Conservation (phyloP, 495 filamentous ascomycete species). For the Penicillium atrosanguineum region DNA sequence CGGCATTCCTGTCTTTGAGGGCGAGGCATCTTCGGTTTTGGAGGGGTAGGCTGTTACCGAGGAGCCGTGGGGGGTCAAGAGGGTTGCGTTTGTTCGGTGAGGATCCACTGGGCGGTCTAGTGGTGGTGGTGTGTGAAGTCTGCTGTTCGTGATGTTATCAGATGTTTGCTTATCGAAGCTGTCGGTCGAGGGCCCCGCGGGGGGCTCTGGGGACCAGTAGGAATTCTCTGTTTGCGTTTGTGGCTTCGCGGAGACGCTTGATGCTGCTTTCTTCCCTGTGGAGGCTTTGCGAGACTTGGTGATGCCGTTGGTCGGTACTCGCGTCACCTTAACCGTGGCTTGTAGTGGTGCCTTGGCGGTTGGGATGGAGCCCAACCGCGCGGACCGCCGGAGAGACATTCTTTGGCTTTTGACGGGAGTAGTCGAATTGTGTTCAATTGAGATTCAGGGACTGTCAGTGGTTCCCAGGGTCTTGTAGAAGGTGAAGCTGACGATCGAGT, state of each 20-base stretch:
- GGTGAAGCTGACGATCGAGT: not conserved
- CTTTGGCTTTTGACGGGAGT: not conserved
- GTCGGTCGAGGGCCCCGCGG: conserved; percentile 2
- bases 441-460: not conserved
- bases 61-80: conserved; percentile 77
- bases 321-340: conserved; percentile 19
- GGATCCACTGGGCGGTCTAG: conserved; percentile 60
- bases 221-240: conserved; percentile 12
- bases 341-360: conserved; percentile 34
- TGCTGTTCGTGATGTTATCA: conserved; percentile 17
- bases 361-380: conserved; percentile 50
- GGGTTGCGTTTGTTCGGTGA: conserved; percentile 68
- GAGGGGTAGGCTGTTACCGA: conserved; percentile 58
- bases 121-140: conserved; percentile 40
- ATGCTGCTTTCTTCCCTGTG: conserved; percentile 14
- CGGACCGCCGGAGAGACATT: conserved; percentile 60
- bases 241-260: conserved; percentile 11
- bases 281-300: conserved; percentile 32
- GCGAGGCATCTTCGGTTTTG: conserved; percentile 49
- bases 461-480: not conserved
- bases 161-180: conserved; percentile 14
- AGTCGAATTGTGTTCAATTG: not conserved
- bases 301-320: conserved; percentile 29
- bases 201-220: conserved; percentile 26
- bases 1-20: conserved; percentile 53